Evolutionary conservation across 2,329 filamentous ascomycete species (phyloP).

Genomic region (Aspergillus caelatus): DNA sequence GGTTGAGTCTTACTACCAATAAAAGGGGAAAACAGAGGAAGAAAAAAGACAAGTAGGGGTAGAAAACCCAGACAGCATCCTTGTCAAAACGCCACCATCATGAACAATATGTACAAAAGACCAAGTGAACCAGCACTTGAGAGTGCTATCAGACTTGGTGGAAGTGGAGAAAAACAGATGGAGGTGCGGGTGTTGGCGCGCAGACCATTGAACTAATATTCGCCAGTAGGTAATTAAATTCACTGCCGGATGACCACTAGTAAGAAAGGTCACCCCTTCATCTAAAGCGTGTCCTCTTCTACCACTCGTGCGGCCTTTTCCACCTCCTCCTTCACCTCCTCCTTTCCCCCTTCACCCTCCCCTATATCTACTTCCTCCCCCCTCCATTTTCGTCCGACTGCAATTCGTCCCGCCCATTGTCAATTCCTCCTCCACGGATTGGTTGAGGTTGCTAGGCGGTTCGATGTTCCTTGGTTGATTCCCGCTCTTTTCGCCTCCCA

Average conservation of each 20-base stretch:
- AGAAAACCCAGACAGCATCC: neutral
- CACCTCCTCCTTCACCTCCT: slow-evolving; percentile 9
- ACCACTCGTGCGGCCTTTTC: neutral
- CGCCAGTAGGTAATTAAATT: slow-evolving; percentile 14
- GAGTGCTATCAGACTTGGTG: neutral
- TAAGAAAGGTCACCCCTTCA: slow-evolving; percentile 13
- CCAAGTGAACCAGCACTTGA: too few species aligned
- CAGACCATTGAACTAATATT: slow-evolving; percentile 3
- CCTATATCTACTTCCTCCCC: slow-evolving; percentile 9
- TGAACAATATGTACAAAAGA: neutral
- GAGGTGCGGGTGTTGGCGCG: neutral
- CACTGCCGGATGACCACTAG: slow-evolving; percentile 9
- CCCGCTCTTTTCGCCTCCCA: slow-evolving; percentile 13
- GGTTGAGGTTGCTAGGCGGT: slow-evolving; percentile 19
- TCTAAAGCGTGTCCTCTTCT: slow-evolving; percentile 24
- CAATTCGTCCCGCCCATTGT: neutral
- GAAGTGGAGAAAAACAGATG: neutral
- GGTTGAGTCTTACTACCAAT: neutral
- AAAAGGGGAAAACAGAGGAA: neutral
- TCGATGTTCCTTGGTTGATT: slow-evolving; percentile 25
- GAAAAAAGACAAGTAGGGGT: neutral
- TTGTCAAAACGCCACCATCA: neutral
- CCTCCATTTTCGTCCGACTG: slow-evolving; percentile 2
- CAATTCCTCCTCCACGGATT: slow-evolving; percentile 12
- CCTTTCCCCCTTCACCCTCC: slow-evolving; percentile 1